Conservation (phyloP, 1,284 basidiomycete species). For the Ganoderma lucidum region DNA sequence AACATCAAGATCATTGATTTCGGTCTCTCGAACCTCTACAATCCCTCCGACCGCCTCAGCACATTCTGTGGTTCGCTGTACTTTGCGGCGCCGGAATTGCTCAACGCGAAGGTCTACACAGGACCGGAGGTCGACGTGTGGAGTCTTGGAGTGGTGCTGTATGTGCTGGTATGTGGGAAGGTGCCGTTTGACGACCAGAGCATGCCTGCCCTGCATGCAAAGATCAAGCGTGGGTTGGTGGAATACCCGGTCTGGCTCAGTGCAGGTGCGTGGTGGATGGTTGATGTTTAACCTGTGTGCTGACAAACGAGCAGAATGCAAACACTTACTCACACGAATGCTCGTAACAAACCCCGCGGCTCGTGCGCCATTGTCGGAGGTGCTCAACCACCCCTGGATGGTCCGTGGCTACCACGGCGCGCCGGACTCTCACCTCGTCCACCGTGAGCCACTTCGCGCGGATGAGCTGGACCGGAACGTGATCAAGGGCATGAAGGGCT, state of each 20-base stretch:
- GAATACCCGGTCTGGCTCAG: constrained; percentile 99
- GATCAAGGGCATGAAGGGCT: constrained; percentile 93
- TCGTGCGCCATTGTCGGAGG: constrained; percentile 87
- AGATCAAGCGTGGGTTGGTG: constrained; percentile 97
- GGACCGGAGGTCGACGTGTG: constrained; percentile 99
- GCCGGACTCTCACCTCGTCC: constrained; percentile 86
- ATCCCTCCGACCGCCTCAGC: constrained; percentile 83
- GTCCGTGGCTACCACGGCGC: constrained; percentile 84
- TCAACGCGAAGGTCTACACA: constrained; percentile 96
- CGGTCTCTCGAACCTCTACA: constrained; percentile 96
- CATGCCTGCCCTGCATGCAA: constrained; percentile 98
- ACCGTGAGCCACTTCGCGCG: constrained; percentile 87
- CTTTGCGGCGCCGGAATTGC: constrained; percentile 96
- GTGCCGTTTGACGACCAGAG: constrained; percentile 99
- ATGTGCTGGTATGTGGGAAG: constrained; percentile 97
- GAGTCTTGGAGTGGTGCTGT: constrained; percentile 98
- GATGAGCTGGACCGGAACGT: constrained; percentile 90
- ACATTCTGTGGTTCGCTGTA: constrained; percentile 99
- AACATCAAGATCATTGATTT: constrained; percentile 99
- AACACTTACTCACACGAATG: constrained; percentile 93
- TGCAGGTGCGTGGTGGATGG: constrained; percentile 63
- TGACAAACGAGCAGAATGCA: constrained; percentile 77
- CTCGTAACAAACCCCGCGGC: constrained; percentile 92
- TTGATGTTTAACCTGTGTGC: constrained; percentile 16
- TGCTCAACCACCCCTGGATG: constrained; percentile 97